Base-by-base conservation (phyloP, 1,284 basidiomycete species). In the Microbotryum saponariae region DNA sequence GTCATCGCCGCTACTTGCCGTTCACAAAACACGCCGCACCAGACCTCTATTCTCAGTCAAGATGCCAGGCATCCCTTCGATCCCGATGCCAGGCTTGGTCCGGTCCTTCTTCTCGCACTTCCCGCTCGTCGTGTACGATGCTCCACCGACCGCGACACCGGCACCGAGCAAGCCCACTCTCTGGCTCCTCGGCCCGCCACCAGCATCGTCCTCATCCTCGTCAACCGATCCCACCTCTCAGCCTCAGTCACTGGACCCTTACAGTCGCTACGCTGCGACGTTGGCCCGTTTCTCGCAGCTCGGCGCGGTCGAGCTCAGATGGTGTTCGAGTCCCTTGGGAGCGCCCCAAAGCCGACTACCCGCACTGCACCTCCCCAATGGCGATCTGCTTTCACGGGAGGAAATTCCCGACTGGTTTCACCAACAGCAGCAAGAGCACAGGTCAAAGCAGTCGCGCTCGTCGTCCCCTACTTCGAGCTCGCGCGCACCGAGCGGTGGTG, bases 171-270 rank as follows among this genome's bases (percentile, higher is more conserved):
- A 16, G 6, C 44, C 63, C 7, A 61, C 58, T 8, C 37, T 67
- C 44, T 67, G 66, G 66, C 58, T 60, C 0, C 51, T 54, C 50
- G 63, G 63, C 0, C 66, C 66, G 0, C 63, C 66, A 3, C 61
- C n/a, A 12, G 25, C n/a, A 1, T 27, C 48, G 8, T 21, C 48
- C 12, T 27, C 21, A 7, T 21, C 18, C 14, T 12, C 48, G 16
- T 18, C 37, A 16, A 27, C 48, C 48, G 27, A 50, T 4, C 12
- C 62, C 6, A 12, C 37, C 12, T 54, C 60, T 18, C 54, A 60
- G 21, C 1, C 29, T 21, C 60, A 67, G 20, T 62, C 63, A 7
- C 59, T 67, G 54, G 66, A 67, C 54, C 66, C 66, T 8, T 14
- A 47, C 10, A 63, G 61, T 25, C 55, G 63, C 10, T 53, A 53